A percentile compares a stretch with the other conserved stretches of the same genome.
Conservation (phyloP, 2,329 filamentous ascomycete species). For the Neospermospora avenae region DNA sequence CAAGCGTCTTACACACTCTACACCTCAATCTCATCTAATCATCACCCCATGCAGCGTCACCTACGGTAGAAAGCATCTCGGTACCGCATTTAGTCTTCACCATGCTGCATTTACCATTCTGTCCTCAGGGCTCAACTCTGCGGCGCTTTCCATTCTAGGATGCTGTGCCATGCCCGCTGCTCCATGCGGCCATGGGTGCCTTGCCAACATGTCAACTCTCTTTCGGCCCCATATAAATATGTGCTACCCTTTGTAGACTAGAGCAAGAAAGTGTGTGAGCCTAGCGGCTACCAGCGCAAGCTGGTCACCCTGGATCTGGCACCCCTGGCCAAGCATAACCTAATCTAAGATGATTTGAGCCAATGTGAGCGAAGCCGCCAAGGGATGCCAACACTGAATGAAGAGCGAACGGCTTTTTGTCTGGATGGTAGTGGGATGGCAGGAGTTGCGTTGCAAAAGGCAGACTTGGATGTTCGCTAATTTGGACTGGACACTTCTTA, state of each 20-base stretch:
- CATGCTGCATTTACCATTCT: neutral
- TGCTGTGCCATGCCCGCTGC: neutral
- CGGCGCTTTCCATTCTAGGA: neutral
- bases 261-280: too few relatives aligned
- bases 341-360: slow-evolving; percentile 10
- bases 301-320: too few relatives aligned
- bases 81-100: neutral
- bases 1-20: neutral
- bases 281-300: too few relatives aligned
- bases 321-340: neutral
- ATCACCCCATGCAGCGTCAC: neutral
- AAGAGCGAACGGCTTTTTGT: neutral
- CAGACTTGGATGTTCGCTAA: neutral
- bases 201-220: too few relatives aligned
- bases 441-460: neutral
- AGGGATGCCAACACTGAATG: neutral
- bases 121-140: neutral
- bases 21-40: neutral
- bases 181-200: neutral
- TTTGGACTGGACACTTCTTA: neutral
- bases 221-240: too few relatives aligned
- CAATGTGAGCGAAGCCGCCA: neutral
- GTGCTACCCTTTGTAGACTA: too few relatives aligned
- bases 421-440: neutral
- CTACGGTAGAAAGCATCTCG: neutral